These are phyloP conservation scores for Eucalyptus sideroxylon DNA, from an alignment of 345 rosid species.

Conservation along the genomic window DNA sequence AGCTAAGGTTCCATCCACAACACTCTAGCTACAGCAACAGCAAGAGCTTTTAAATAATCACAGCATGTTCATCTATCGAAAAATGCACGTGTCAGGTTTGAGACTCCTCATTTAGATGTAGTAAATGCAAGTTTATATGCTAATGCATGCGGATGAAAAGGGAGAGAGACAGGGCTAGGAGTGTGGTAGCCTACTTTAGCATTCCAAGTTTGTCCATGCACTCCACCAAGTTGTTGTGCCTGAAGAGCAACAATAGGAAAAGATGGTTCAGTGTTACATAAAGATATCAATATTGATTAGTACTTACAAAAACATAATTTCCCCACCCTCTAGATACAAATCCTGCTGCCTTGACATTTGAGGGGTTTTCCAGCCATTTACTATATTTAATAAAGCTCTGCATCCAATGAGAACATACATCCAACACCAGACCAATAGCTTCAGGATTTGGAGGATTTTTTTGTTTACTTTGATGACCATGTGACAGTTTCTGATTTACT, in stretches of 20 bases:
- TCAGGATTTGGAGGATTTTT: slow-evolving; percentile 65
- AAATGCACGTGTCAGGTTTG: background rate
- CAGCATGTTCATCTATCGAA: background rate
- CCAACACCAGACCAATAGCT: slow-evolving; percentile 58
- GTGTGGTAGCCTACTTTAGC: slow-evolving; percentile 37
- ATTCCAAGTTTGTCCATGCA: slow-evolving; percentile 65
- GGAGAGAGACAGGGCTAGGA: background rate
- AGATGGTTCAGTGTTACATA: background rate
- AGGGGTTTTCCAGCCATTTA: slow-evolving; percentile 85
- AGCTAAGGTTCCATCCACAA: background rate
- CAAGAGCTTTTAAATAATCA: background rate
- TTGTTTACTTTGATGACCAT: slow-evolving; percentile 42
- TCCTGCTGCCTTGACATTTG: slow-evolving; percentile 77
- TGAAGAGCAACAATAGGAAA: slow-evolving; percentile 8
- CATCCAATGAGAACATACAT: slow-evolving; percentile 88
- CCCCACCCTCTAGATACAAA: slow-evolving; percentile 84
- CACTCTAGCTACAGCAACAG: background rate
- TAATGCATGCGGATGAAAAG: background rate
- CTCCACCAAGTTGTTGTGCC: slow-evolving; percentile 68
- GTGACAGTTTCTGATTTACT: slow-evolving; percentile 24
- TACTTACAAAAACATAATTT: background rate
- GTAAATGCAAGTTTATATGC: background rate
- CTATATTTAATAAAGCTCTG: slow-evolving; percentile 93
- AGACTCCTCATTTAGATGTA: background rate
- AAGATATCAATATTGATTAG: background rate